These are phyloP conservation scores for Catenaria anguillulae DNA, from an alignment of 371 early-diverging fungal species.

Conservation along the genomic window DNA sequence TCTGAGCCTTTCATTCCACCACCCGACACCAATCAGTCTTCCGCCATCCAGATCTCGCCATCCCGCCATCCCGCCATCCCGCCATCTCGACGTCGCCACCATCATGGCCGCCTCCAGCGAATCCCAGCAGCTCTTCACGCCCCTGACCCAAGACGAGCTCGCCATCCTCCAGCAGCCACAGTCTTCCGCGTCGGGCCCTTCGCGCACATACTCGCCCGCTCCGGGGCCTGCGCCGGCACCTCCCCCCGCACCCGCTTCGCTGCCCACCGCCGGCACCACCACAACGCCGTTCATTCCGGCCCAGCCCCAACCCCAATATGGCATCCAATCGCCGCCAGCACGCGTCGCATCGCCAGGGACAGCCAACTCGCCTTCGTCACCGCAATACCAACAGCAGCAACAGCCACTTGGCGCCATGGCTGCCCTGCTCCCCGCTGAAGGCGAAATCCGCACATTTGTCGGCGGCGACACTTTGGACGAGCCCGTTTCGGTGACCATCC, in stretches of 20 bases:
- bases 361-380: too few species aligned
- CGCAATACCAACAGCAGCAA: too few species aligned
- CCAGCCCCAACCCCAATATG: too few species aligned
- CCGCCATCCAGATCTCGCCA: too few species aligned
- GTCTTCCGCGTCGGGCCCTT: too few species aligned
- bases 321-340: too few species aligned
- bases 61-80: too few species aligned
- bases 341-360: too few species aligned
- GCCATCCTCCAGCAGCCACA: background rate
- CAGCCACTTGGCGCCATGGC: background rate
- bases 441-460: background rate
- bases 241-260: background rate
- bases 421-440: background rate
- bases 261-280: background rate
- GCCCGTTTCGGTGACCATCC: conserved; percentile 4
- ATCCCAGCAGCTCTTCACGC: background rate
- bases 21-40: too few species aligned
- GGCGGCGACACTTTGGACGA: background rate
- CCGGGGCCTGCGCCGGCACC: background rate
- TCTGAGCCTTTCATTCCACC: too few species aligned
- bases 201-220: background rate
- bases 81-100: too few species aligned
- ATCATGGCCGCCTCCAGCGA: background rate
- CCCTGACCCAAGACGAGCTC: background rate
- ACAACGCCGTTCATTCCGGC: background rate